A percentile compares a stretch with the other conserved stretches of the same genome.
These are phyloP conservation scores for Hippophae tibetana DNA, from an alignment of 306 rosid genomes.

Conservation along the genomic window DNA sequence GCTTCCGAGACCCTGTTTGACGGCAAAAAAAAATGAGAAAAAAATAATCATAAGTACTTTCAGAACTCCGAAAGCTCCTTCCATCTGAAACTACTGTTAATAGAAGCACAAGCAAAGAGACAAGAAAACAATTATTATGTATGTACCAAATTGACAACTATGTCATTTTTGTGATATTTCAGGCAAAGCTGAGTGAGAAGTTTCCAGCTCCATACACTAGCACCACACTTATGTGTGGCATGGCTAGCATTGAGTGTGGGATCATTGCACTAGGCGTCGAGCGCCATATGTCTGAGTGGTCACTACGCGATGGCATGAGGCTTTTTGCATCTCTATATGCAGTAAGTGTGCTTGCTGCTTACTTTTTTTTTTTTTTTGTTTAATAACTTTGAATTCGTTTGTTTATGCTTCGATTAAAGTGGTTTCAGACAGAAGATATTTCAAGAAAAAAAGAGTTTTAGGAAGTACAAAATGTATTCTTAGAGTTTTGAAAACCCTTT, in stretches of 20 bases:
- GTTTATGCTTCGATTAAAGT: no score
- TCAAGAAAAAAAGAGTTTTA: no score
- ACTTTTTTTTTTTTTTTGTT: background rate
- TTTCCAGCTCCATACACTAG: slow-evolving; percentile 79
- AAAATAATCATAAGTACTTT: no score
- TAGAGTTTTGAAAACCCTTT: no score
- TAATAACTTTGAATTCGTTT: background rate
- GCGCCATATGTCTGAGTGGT: slow-evolving; percentile 45
- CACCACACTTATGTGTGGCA: slow-evolving; percentile 41
- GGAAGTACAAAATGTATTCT: no score
- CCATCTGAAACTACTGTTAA: no score
- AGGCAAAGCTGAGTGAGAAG: slow-evolving; percentile 54
- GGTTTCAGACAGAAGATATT: no score
- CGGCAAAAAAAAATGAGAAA: no score
- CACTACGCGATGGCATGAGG: slow-evolving; percentile 32
- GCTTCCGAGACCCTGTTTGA: background rate
- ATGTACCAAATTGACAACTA: no score
- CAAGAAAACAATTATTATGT: no score
- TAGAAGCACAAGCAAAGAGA: no score
- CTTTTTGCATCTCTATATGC: slow-evolving; percentile 46
- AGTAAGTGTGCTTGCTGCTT: slow-evolving; percentile 22
- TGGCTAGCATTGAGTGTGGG: slow-evolving; percentile 59
- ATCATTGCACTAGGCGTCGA: slow-evolving; percentile 37
- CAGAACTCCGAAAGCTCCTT: no score
- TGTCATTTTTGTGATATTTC: slow-evolving; percentile 8